Conservation (phyloP, 169 alveolate genomes). For the Plasmodium knowlesi region DNA sequence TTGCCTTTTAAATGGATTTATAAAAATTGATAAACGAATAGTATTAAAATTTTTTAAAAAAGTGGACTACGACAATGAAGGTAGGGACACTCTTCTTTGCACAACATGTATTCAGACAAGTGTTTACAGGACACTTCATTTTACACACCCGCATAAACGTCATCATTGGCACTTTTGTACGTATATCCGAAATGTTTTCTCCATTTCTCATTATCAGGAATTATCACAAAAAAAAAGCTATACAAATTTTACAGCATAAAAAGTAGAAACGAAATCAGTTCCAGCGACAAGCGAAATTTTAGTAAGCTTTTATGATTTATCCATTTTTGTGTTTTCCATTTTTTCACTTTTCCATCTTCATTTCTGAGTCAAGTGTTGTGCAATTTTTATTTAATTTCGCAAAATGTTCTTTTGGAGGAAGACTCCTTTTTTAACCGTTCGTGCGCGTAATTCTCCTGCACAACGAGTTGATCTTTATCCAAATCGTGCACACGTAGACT, state of each 20-base stretch:
- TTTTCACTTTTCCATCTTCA: background rate
- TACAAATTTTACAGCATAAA: constrained; percentile 36
- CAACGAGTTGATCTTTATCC: background rate
- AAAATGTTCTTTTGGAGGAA: background rate
- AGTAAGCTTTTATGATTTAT: constrained; percentile 5
- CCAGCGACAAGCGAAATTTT: constrained; percentile 28
- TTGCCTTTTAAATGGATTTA: constrained; percentile 39
- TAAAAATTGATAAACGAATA: constrained; percentile 35
- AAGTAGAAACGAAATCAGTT: constrained; percentile 7
- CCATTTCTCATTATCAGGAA: background rate
- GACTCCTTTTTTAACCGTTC: background rate
- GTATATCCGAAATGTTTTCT: background rate
- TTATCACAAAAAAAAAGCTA: constrained; percentile 37
- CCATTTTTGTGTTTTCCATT: background rate
- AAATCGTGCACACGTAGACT: background rate
- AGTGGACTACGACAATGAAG: constrained; percentile 51
- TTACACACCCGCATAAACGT: background rate
- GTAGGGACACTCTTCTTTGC: background rate
- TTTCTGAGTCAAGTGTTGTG: background rate
- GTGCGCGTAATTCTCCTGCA: background rate
- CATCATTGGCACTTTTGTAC: background rate
- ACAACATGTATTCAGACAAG: background rate
- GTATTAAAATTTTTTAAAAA: constrained; percentile 45
- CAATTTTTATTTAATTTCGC: background rate
- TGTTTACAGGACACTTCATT: background rate